phyloP scores from a whole-genome alignment of 495 filamentous ascomycete species.

The Xylaria bambusicola region DNA sequence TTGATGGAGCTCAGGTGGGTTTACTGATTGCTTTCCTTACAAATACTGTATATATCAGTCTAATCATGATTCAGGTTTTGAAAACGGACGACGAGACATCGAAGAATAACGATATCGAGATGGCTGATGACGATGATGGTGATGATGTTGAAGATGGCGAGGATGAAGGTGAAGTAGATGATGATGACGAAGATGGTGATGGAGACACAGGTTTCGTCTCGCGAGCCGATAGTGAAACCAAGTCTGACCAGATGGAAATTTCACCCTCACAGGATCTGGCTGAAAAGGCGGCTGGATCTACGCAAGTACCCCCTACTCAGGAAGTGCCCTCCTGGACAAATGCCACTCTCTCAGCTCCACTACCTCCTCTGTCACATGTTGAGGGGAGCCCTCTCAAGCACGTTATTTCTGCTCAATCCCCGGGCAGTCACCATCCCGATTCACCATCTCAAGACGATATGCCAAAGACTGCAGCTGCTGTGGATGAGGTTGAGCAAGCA shows the following conservation, averaged over 20 bases:
- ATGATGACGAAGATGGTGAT: slow-evolving; percentile 37
- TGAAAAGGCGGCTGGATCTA: slow-evolving; percentile 1
- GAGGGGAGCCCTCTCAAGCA: slow-evolving; percentile 54
- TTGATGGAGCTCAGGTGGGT: slow-evolving; percentile 17
- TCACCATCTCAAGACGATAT: background rate
- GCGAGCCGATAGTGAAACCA: slow-evolving; percentile 29
- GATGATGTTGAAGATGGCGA: slow-evolving; percentile 42
- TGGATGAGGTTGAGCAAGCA: background rate
- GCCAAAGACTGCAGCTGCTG: background rate
- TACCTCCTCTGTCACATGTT: slow-evolving; percentile 30
- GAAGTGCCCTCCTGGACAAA: slow-evolving; percentile 16
- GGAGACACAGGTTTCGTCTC: slow-evolving; percentile 24
- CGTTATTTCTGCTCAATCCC: slow-evolving; percentile 35
- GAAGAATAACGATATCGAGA: slow-evolving; percentile 44
- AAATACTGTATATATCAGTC: too few species aligned
- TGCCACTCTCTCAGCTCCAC: slow-evolving; percentile 19
- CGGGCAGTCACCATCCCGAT: slow-evolving; percentile 15
- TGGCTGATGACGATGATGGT: slow-evolving; percentile 53
- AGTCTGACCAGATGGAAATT: slow-evolving; percentile 30
- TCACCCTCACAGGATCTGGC: slow-evolving; percentile 10
- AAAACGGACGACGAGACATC: slow-evolving; percentile 42
- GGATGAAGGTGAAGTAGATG: slow-evolving; percentile 37
- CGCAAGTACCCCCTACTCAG: slow-evolving; percentile 8
- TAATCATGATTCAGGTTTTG: slow-evolving; percentile 35
- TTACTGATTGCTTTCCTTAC: background rate